A percentile compares a stretch with the other conserved stretches of the same genome.
phyloP scores from a whole-genome alignment of 441 rosid genomes.

The Pelargonium cotyledonis region DNA sequence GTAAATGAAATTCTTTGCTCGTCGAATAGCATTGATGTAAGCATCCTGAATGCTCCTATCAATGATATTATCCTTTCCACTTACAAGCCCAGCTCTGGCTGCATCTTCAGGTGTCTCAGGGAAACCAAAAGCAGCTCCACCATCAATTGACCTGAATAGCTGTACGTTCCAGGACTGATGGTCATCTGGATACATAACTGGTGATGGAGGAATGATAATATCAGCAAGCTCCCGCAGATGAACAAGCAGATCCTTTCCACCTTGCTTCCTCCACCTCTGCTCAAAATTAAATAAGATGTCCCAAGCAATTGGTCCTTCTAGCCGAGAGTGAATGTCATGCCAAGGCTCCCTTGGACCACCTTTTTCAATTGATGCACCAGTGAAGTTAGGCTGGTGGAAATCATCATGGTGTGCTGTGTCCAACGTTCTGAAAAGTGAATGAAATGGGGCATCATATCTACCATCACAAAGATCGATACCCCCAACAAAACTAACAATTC shows the following conservation, averaged over 20 bases:
- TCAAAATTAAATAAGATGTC: constrained; percentile 56
- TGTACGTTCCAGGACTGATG: constrained; percentile 52
- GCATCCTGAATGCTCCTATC: constrained; percentile 63
- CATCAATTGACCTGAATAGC: constrained; percentile 56
- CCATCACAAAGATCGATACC: constrained; percentile 67
- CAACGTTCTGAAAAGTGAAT: constrained; percentile 45
- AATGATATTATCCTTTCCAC: constrained; percentile 33
- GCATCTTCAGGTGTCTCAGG: constrained; percentile 27
- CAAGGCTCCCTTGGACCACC: constrained; percentile 73
- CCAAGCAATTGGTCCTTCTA: constrained; percentile 67
- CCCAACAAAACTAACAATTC: constrained; percentile 53
- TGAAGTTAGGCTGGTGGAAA: constrained; percentile 58
- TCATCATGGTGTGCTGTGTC: constrained; percentile 33
- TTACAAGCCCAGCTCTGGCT: constrained; percentile 30
- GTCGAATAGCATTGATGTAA: constrained; percentile 48
- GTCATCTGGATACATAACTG: constrained; percentile 12
- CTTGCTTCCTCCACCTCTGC: constrained; percentile 62
- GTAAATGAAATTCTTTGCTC: constrained; percentile 54
- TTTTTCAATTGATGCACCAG: constrained; percentile 40
- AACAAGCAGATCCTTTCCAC: constrained; percentile 12
- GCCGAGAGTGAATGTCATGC: constrained; percentile 60
- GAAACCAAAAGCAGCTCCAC: constrained; percentile 35
- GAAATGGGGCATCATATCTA: constrained; percentile 45
- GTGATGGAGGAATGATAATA: constrained; percentile 9
- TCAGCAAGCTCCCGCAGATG: constrained; percentile 10